These are phyloP conservation scores for Diaporthe nobilis DNA, from an alignment of 2,329 filamentous ascomycete genomes.

Conservation along the genomic window DNA sequence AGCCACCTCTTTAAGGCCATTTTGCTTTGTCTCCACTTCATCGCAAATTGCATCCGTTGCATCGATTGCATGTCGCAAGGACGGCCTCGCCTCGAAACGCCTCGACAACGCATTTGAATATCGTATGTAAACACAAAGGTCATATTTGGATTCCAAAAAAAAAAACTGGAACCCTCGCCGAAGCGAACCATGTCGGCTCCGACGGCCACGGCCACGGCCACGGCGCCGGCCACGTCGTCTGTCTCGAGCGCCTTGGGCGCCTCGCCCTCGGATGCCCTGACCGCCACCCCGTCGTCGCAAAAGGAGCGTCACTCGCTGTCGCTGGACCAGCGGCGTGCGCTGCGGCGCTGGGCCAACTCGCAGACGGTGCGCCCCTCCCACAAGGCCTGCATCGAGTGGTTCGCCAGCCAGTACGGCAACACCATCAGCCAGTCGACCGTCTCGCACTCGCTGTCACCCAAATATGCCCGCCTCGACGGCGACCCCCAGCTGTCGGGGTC, in stretches of 20 bases:
- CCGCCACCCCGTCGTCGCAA: constrained; percentile 16
- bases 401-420: constrained; percentile 69
- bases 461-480: constrained; percentile 73
- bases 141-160: not conserved
- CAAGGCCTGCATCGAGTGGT: constrained; percentile 76
- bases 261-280: constrained; percentile 27
- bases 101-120: constrained; percentile 34
- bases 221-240: constrained; percentile 36
- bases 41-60: constrained; percentile 42
- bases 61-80: constrained; percentile 36
- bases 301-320: constrained; percentile 72
- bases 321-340: constrained; percentile 72
- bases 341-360: constrained; percentile 71
- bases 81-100: constrained; percentile 24
- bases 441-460: constrained; percentile 72
- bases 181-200: constrained; percentile 37
- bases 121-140: not conserved
- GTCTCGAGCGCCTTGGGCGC: constrained; percentile 36
- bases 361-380: constrained; percentile 71
- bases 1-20: constrained; percentile 39
- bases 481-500: constrained; percentile 74
- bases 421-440: constrained; percentile 75
- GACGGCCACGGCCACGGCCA: constrained; percentile 35
- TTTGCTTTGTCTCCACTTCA: constrained; percentile 28
- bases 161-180: constrained; percentile 37